A percentile compares a stretch with the other conserved stretches of the same genome.
These are phyloP conservation scores for Cornus kousa DNA, from an alignment of 148 eudicot genomes.

Conservation along the genomic window DNA sequence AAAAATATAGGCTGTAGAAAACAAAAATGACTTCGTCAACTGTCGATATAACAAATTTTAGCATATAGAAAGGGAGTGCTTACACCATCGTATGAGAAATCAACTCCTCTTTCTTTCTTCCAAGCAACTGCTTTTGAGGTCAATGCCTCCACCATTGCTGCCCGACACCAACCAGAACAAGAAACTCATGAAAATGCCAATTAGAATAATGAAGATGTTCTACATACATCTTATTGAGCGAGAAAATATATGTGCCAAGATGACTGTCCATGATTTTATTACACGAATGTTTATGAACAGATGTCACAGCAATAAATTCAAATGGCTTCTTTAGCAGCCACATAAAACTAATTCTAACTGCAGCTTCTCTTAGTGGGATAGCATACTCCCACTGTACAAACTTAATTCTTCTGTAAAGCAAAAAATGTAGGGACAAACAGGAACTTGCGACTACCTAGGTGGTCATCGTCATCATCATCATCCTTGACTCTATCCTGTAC, in stretches of 20 bases:
- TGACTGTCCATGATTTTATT: background rate
- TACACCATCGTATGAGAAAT: slow-evolving; percentile 80
- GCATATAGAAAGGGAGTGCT: slow-evolving; percentile 4
- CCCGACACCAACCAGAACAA: slow-evolving; percentile 18
- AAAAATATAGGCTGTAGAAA: background rate
- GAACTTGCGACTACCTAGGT: no score
- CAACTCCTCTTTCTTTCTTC: slow-evolving; percentile 58
- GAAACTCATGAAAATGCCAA: background rate
- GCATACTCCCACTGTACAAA: background rate
- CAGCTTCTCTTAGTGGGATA: background rate
- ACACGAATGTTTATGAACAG: background rate
- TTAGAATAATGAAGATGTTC: no score
- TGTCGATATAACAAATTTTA: background rate
- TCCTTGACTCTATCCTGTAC: no score
- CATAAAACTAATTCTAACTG: background rate
- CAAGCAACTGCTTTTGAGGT: slow-evolving; percentile 53
- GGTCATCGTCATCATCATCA: no score
- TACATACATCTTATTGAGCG: no score
- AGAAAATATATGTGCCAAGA: no score
- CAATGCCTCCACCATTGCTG: slow-evolving; percentile 77
- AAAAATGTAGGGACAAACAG: background rate
- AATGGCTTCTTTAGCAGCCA: background rate
- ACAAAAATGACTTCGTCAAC: background rate
- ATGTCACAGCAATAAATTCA: background rate
- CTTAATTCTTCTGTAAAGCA: background rate